A percentile compares a stretch with the other conserved stretches of the same genome.
These are phyloP conservation scores for Sclerotinia spermophila DNA, from an alignment of 2,329 filamentous ascomycete genomes.

Conservation along the genomic window DNA sequence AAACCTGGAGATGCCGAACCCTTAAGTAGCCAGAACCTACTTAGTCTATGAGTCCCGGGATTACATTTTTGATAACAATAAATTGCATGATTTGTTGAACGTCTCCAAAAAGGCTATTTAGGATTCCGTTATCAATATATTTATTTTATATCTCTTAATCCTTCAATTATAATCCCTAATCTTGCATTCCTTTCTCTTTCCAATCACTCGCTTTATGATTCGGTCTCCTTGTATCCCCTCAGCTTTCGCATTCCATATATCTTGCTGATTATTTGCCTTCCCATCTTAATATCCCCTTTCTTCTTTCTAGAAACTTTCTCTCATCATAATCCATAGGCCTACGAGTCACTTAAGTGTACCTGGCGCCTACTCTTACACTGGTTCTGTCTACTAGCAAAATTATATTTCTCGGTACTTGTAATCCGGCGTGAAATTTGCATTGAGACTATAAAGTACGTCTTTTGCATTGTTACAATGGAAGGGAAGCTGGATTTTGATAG, in stretches of 20 bases:
- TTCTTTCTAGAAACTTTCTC: neutral
- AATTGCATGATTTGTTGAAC: neutral
- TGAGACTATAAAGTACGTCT: too few relatives aligned
- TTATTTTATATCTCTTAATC: neutral
- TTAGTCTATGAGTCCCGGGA: neutral
- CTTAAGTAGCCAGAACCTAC: neutral
- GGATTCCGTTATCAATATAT: neutral
- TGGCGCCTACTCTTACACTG: neutral
- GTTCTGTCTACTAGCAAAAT: too few relatives aligned
- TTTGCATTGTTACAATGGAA: too few relatives aligned
- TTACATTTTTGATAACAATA: neutral
- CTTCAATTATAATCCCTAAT: neutral
- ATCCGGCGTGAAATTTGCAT: too few relatives aligned
- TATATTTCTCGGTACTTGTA: too few relatives aligned
- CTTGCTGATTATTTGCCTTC: neutral
- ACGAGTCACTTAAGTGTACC: neutral
- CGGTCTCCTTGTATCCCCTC: neutral
- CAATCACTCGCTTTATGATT: neutral
- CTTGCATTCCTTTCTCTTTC: neutral
- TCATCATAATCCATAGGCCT: neutral
- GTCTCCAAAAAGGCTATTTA: neutral
- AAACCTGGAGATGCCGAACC: too few relatives aligned
- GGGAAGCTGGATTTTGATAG: too few relatives aligned
- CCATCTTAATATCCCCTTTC: neutral
- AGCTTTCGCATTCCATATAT: neutral